phyloP scores from a whole-genome alignment of 768 basidiomycete species.

The Amanita fuliginea region DNA sequence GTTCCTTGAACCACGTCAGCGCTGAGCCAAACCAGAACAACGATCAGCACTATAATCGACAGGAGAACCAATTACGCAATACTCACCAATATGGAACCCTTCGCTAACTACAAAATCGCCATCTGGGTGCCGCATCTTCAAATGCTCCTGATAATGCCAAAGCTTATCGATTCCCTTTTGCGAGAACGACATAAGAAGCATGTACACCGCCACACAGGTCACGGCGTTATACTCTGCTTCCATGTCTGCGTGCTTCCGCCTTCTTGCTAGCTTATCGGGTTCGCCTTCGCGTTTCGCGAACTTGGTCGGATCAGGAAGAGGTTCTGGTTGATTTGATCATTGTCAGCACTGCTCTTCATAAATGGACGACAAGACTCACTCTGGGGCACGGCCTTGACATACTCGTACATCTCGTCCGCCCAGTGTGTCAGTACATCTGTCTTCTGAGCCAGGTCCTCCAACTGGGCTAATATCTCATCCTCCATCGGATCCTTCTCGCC shows the following conservation, averaged over 20 bases:
- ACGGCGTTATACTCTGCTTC: conserved; percentile 79
- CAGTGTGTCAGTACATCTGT: conserved; percentile 88
- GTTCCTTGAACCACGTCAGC: conserved; percentile 82
- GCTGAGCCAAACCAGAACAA: conserved; percentile 29
- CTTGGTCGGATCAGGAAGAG: conserved; percentile 70
- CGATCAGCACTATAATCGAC: background rate
- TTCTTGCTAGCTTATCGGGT: conserved; percentile 54
- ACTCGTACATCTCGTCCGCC: conserved; percentile 91
- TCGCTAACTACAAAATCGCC: conserved; percentile 68
- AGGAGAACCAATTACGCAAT: background rate
- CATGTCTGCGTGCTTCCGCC: conserved; percentile 62
- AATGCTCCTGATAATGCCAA: conserved; percentile 65
- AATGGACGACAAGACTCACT: conserved; percentile 36
- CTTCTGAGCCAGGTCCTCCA: conserved; percentile 94
- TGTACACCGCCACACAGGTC: conserved; percentile 80
- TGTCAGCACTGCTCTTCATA: conserved; percentile 5
- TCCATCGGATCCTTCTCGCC: conserved; percentile 59
- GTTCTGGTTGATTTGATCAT: conserved; percentile 38
- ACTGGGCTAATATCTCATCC: conserved; percentile 62
- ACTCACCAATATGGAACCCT: conserved; percentile 68
- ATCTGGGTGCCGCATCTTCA: conserved; percentile 71
- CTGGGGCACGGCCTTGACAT: conserved; percentile 75
- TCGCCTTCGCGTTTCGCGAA: conserved; percentile 65
- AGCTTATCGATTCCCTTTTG: conserved; percentile 87
- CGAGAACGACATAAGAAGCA: conserved; percentile 86